Evolutionary conservation across 352 stramenopile species (phyloP).

Genomic region (Phytophthora vignae): DNA sequence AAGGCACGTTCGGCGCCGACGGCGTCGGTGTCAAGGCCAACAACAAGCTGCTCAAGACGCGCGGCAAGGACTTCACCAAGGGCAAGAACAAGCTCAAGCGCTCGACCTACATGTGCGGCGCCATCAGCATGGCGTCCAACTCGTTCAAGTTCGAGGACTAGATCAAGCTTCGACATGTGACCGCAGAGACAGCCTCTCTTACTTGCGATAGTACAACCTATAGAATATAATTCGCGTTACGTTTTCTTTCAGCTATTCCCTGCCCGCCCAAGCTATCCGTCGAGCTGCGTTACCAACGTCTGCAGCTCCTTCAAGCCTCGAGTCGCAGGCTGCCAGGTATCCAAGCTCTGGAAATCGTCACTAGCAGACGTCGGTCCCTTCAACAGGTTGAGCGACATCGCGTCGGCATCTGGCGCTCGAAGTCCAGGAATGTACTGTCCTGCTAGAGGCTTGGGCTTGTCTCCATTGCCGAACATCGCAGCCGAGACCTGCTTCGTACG

Average conservation of each 20-base stretch:
- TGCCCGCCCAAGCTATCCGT: conserved; percentile 20
- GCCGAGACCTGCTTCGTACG: conserved; percentile 68
- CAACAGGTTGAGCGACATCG: conserved; percentile 42
- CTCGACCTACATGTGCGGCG: conserved; percentile 94
- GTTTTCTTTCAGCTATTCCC: conserved; percentile 10
- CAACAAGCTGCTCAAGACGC: conserved; percentile 97
- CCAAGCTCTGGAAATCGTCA: conserved; percentile 38
- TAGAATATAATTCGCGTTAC: conserved; percentile 51
- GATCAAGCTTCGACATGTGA: conserved; percentile 11
- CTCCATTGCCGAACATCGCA: conserved; percentile 73
- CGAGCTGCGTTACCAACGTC: conserved; percentile 30
- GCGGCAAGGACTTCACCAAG: conserved; percentile 99
- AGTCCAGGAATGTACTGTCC: conserved; percentile 9
- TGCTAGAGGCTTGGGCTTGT: conserved; percentile 11
- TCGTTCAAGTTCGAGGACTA: conserved; percentile 93
- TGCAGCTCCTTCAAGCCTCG: conserved; percentile 51
- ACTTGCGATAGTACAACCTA: conserved; percentile 46
- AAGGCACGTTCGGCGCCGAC: conserved; percentile 95
- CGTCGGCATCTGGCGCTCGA: conserved; percentile 27
- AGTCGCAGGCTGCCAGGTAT: conserved; percentile 57
- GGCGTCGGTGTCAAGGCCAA: conserved; percentile 98
- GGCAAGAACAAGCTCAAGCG: conserved; percentile 99
- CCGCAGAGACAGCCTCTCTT: conserved; percentile 18
- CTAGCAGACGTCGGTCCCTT: conserved; percentile 25
- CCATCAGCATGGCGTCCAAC: conserved; percentile 94